Evolutionary conservation across 257 asterid genomes (phyloP).

Genomic region (Przewalskia tangutica): DNA sequence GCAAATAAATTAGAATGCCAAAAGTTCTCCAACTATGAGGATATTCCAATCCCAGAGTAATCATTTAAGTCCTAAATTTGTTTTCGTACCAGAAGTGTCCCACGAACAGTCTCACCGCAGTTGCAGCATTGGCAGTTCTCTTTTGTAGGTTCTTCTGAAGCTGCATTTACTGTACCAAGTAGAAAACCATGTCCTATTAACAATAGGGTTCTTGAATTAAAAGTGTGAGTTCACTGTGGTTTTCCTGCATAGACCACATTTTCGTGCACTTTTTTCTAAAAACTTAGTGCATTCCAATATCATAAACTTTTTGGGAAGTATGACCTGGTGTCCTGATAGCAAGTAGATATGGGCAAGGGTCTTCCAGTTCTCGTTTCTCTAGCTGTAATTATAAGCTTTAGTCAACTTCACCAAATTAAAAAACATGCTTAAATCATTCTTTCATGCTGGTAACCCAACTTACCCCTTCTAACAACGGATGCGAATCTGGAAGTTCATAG

Average conservation of each 20-base stretch:
- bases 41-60: not conserved
- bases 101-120: not conserved
- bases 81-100: constrained; percentile 25
- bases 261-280: too few relatives aligned
- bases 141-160: not conserved
- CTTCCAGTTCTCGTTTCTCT: constrained; percentile 16
- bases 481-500: constrained; percentile 21
- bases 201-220: not conserved
- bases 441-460: not conserved
- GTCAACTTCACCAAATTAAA: not conserved
- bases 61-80: not conserved
- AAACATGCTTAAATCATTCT: not conserved
- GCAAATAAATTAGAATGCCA: not conserved
- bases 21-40: not conserved
- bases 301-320: too few relatives aligned
- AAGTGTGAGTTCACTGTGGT: not conserved
- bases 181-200: not conserved
- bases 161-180: not conserved
- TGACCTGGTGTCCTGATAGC: constrained; percentile 21
- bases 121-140: not conserved
- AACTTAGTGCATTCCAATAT: too few relatives aligned
- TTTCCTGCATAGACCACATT: too few relatives aligned
- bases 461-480: constrained; percentile 19
- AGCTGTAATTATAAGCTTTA: constrained; percentile 10
- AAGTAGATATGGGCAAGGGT: constrained; percentile 19